Evolutionary conservation across 441 rosid genomes (phyloP).

Genomic region (Populus hybrid): DNA sequence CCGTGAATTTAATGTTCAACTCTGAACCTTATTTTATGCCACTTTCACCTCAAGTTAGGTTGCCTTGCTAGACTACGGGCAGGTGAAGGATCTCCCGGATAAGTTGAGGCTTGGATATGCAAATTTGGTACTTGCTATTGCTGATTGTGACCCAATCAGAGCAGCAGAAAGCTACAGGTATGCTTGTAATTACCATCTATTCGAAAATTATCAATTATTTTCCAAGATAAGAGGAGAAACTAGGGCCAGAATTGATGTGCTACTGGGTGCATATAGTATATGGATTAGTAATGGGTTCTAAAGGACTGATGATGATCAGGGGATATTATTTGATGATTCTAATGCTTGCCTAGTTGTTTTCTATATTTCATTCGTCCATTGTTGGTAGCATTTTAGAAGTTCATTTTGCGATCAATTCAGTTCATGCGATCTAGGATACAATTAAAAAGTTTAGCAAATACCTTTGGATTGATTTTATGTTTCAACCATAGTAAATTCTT

Average conservation of each 20-base stretch:
- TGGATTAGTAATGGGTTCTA: neutral
- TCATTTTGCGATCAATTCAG: constrained; percentile 1
- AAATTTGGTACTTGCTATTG: constrained; percentile 80
- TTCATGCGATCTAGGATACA: neutral
- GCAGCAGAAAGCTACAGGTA: constrained; percentile 85
- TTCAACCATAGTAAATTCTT: neutral
- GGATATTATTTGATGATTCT: neutral
- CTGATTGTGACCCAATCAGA: constrained; percentile 56
- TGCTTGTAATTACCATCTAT: neutral
- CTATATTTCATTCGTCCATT: neutral
- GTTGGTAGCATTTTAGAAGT: neutral
- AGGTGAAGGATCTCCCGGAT: constrained; percentile 94
- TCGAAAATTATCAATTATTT: constrained; percentile 4
- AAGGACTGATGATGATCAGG: neutral
- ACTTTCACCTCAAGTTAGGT: constrained; percentile 52
- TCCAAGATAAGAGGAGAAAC: constrained; percentile 1
- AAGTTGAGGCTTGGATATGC: constrained; percentile 84
- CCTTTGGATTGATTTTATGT: constrained; percentile 3
- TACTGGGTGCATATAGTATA: neutral
- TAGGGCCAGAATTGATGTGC: neutral
- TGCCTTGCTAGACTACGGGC: constrained; percentile 91
- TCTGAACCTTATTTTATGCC: constrained; percentile 16
- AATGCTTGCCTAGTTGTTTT: neutral
- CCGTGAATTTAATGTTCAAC: constrained; percentile 6
- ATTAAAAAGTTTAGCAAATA: constrained; percentile 1